phyloP scores from a whole-genome alignment of 2,329 filamentous ascomycete genomes.

The Capronia epimyces region DNA sequence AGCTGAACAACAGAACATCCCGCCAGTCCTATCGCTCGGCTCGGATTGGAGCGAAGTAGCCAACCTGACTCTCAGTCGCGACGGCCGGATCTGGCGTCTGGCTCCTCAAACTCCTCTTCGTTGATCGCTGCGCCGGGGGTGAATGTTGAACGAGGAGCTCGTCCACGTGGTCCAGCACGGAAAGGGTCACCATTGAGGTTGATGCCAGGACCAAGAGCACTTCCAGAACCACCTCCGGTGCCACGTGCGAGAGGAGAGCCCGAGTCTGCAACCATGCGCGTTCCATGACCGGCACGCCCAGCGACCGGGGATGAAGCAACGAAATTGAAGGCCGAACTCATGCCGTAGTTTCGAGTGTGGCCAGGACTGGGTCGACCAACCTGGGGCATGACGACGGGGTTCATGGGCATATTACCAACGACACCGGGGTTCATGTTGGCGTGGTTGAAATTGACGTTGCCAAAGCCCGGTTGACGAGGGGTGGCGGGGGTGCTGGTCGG shows the following conservation, averaged over 20 bases:
- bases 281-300: background rate
- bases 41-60: too few relatives aligned
- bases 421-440: background rate
- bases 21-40: too few relatives aligned
- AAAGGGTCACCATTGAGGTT: background rate
- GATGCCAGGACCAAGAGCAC: background rate
- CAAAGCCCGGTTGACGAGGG: background rate
- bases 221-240: background rate
- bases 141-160: conserved; percentile 3
- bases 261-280: background rate
- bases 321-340: background rate
- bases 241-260: background rate
- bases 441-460: background rate
- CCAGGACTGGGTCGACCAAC: conserved; percentile 4
- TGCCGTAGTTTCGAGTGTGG: conserved; percentile 4
- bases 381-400: conserved; percentile 4
- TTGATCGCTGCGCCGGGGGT: background rate
- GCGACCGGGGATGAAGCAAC: background rate
- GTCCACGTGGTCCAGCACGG: background rate
- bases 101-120: conserved; percentile 4
- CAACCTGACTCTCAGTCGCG: background rate
- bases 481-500: background rate
- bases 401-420: background rate
- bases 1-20: too few relatives aligned
- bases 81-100: background rate